Evolutionary conservation across 495 filamentous ascomycete genomes (phyloP).

Genomic region (Talaromyces liani): DNA sequence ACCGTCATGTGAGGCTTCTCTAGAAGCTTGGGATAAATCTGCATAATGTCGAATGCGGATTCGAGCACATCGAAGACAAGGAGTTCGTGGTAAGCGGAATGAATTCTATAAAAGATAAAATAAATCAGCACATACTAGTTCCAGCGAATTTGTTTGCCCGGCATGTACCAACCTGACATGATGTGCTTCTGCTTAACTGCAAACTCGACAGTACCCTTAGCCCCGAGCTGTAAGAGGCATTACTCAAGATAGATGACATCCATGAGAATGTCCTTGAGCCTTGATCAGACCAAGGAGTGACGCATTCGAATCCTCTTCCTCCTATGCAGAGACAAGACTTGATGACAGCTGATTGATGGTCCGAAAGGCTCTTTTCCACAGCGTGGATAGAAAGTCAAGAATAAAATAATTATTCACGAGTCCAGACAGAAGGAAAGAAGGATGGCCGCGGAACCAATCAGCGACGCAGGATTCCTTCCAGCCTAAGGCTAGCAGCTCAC

Average conservation of each 20-base stretch:
- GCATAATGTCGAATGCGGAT: not conserved
- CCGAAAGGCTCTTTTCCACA: not conserved
- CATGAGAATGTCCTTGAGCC: slow-evolving; percentile 29
- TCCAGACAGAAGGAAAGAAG: not conserved
- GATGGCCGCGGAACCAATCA: slow-evolving; percentile 1
- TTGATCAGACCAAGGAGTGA: not conserved
- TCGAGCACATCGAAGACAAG: not conserved
- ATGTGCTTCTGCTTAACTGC: not conserved
- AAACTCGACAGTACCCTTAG: slow-evolving; percentile 24
- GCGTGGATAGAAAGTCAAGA: not conserved
- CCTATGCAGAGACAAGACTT: not conserved
- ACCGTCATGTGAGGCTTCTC: not conserved
- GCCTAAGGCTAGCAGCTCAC: not conserved
- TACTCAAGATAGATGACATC: slow-evolving; percentile 43
- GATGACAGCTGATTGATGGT: not conserved
- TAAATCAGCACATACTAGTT: not conserved
- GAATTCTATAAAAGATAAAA: not conserved
- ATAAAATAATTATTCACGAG: not conserved
- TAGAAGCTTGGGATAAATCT: not conserved
- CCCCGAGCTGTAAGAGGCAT: slow-evolving; percentile 35
- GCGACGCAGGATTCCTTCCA: not conserved
- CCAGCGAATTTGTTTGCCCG: not conserved
- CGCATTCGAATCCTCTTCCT: not conserved
- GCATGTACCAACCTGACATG: slow-evolving; percentile 1
- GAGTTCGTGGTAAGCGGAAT: not conserved